phyloP scores from a whole-genome alignment of 129 eudicot genomes.

The Escallonia rubra region DNA sequence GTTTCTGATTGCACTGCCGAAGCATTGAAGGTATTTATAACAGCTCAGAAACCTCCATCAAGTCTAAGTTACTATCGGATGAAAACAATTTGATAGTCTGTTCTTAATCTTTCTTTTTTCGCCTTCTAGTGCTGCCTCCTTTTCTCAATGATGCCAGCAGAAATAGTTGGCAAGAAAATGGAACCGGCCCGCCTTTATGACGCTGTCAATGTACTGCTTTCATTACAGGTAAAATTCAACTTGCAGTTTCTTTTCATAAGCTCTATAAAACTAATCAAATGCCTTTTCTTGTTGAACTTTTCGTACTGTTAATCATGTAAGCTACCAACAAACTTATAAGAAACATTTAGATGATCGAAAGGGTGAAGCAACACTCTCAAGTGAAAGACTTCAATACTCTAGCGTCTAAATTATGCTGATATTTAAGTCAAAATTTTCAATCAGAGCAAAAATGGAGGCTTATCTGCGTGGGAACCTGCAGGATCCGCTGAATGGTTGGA shows the following conservation, averaged over 20 bases:
- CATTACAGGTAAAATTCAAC: slow-evolving; percentile 57
- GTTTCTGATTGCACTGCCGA: slow-evolving; percentile 90
- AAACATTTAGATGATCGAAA: too few species aligned
- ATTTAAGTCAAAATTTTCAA: too few species aligned
- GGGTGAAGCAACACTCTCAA: too few species aligned
- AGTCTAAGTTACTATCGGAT: background rate
- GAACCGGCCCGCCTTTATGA: slow-evolving; percentile 51
- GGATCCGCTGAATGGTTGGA: slow-evolving; percentile 76
- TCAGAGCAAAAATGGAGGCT: slow-evolving; percentile 90
- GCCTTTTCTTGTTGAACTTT: too few species aligned
- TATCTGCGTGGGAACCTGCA: slow-evolving; percentile 94
- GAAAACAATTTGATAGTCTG: background rate
- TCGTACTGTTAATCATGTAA: too few species aligned
- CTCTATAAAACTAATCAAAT: too few species aligned
- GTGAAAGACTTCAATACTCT: too few species aligned
- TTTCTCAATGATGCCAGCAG: slow-evolving; percentile 74
- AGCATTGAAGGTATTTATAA: slow-evolving; percentile 53
- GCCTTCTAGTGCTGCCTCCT: slow-evolving; percentile 63
- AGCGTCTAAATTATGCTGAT: too few species aligned
- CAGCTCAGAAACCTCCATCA: background rate
- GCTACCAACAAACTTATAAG: too few species aligned
- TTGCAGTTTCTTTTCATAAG: background rate
- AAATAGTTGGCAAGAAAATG: slow-evolving; percentile 68
- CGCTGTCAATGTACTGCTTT: slow-evolving; percentile 68
- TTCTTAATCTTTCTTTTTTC: slow-evolving; percentile 4